phyloP scores from a whole-genome alignment of 148 eudicot species.

The Amaranthus hypochondriacus region DNA sequence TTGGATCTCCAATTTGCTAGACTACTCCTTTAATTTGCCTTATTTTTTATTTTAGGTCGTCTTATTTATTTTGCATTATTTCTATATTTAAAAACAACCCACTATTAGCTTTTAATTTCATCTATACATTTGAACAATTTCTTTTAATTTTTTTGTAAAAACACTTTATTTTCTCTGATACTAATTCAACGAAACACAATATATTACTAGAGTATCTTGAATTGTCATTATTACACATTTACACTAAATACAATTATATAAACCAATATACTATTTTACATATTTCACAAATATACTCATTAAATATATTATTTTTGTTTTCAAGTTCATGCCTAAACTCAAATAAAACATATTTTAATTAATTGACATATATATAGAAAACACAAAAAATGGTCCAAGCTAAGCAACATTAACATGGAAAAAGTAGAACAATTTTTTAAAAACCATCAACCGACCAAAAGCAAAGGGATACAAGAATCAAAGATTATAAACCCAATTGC shows the following conservation, averaged over 20 bases:
- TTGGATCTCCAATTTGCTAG: too few species aligned
- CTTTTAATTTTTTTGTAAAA: neutral
- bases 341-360: neutral
- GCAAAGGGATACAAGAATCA: constrained; percentile 14
- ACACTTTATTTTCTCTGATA: neutral
- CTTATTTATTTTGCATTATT: too few species aligned
- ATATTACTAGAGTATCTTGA: too few species aligned
- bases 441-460: constrained; percentile 25
- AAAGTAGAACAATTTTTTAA: neutral
- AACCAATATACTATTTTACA: too few species aligned
- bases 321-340: neutral
- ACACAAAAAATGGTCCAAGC: neutral
- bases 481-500: constrained; percentile 18
- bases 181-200: neutral
- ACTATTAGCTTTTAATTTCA: too few species aligned
- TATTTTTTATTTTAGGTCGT: too few species aligned
- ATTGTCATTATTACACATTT: too few species aligned
- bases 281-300: too few species aligned
- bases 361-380: neutral
- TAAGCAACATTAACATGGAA: neutral
- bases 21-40: too few species aligned
- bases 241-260: too few species aligned
- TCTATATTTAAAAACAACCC: too few species aligned
- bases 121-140: too few species aligned
- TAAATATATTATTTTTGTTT: neutral